phyloP scores from a whole-genome alignment of 495 filamentous ascomycete species.

The Venustampulla echinocandica region DNA sequence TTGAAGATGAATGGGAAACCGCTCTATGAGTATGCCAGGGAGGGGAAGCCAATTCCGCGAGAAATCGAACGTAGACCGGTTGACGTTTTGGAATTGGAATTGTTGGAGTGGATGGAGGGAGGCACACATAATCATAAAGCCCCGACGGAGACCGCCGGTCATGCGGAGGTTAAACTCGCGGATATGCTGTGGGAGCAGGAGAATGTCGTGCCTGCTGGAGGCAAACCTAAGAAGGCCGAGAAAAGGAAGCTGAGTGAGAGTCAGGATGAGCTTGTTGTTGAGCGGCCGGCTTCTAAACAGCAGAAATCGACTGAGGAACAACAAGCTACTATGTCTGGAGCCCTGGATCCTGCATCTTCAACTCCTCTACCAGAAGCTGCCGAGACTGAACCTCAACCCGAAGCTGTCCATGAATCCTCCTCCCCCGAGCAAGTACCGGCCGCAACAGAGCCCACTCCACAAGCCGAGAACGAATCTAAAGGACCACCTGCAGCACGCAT shows the following conservation, averaged over 20 bases:
- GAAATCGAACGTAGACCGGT: conserved; percentile 77
- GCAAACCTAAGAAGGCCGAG: conserved; percentile 23
- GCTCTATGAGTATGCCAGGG: conserved; percentile 90
- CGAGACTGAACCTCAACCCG: neutral
- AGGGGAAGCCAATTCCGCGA: conserved; percentile 71
- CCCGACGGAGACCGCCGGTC: conserved; percentile 65
- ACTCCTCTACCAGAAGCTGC: neutral
- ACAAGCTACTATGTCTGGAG: conserved; percentile 44
- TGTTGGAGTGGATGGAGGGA: conserved; percentile 82
- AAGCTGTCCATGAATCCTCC: neutral
- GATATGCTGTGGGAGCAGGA: conserved; percentile 56
- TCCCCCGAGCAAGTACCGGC: neutral
- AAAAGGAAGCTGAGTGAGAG: conserved; percentile 33
- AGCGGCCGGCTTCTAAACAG: conserved; percentile 23
- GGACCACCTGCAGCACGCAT: conserved; percentile 68
- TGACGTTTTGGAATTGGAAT: conserved; percentile 62
- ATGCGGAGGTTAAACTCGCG: conserved; percentile 62
- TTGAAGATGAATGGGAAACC: conserved; percentile 84
- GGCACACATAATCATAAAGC: conserved; percentile 65
- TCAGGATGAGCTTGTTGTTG: conserved; percentile 29
- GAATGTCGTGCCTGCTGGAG: conserved; percentile 15
- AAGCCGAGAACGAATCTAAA: conserved; percentile 1
- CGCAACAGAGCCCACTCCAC: neutral
- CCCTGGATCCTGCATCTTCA: conserved; percentile 23
- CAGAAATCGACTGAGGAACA: conserved; percentile 23